These are phyloP conservation scores for Dioszegia aurantiaca DNA, from an alignment of 768 basidiomycete species.

Conservation along the genomic window DNA sequence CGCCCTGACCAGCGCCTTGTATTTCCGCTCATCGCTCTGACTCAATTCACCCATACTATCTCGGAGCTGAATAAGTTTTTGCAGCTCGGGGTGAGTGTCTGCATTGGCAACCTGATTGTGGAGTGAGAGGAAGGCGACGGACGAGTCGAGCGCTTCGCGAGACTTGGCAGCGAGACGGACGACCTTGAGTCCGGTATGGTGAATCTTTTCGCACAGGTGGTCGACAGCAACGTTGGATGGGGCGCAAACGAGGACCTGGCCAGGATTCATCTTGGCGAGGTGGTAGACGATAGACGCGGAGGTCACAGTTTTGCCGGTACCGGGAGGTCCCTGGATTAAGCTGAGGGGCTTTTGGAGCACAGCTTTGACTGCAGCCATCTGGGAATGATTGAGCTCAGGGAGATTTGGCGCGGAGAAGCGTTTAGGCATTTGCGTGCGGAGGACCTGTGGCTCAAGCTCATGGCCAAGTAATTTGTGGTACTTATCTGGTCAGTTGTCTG, in stretches of 20 bases:
- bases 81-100: slow-evolving; percentile 91
- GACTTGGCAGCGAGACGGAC: slow-evolving; percentile 97
- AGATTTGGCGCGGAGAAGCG: slow-evolving; percentile 93
- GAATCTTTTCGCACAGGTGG: slow-evolving; percentile 98
- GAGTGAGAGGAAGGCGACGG: slow-evolving; percentile 85
- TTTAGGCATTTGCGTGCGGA: slow-evolving; percentile 80
- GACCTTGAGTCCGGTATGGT: slow-evolving; percentile 96
- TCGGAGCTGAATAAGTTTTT: slow-evolving; percentile 96
- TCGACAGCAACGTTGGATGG: slow-evolving; percentile 99
- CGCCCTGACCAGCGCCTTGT: slow-evolving; percentile 88
- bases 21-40: slow-evolving; percentile 94
- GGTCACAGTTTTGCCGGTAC: slow-evolving; percentile 98
- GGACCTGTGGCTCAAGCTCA: slow-evolving; percentile 87
- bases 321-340: slow-evolving; percentile 96
- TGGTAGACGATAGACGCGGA: slow-evolving; percentile 99
- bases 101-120: slow-evolving; percentile 97
- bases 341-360: slow-evolving; percentile 97
- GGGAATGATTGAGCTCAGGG: slow-evolving; percentile 97
- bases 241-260: slow-evolving; percentile 96
- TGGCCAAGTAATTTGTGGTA: slow-evolving; percentile 98
- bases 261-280: slow-evolving; percentile 98
- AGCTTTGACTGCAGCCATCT: slow-evolving; percentile 99
- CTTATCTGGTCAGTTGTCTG: slow-evolving; percentile 53
- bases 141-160: slow-evolving; percentile 95
- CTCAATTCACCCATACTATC: slow-evolving; percentile 96